Evolutionary conservation across 139 green algal species (phyloP).

Genomic region (Mesotaenium endlicherianum): DNA sequence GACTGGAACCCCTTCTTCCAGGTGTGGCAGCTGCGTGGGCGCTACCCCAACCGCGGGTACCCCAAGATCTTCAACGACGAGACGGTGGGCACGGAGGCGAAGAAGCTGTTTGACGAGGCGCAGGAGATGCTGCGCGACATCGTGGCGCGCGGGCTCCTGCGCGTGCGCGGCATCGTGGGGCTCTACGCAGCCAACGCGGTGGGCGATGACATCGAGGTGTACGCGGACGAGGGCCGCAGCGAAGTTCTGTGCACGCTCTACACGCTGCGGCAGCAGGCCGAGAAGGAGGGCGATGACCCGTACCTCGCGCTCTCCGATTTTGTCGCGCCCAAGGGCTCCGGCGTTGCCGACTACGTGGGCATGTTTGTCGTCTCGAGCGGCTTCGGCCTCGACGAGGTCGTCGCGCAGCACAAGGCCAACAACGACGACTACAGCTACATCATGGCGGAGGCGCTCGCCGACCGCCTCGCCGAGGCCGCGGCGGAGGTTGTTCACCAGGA

Average conservation of each 20-base stretch:
- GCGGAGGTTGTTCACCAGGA: slow-evolving; percentile 91
- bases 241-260: slow-evolving; percentile 52
- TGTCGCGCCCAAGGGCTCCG: slow-evolving; percentile 79
- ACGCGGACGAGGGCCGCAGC: slow-evolving; percentile 59
- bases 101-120: slow-evolving; percentile 95
- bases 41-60: slow-evolving; percentile 98
- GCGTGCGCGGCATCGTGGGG: slow-evolving; percentile 79
- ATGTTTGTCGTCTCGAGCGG: slow-evolving; percentile 83
- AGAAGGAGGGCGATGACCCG: slow-evolving; percentile 76
- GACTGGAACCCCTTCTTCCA: slow-evolving; percentile 99
- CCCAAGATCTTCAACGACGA: slow-evolving; percentile 99
- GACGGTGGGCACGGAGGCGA: slow-evolving; percentile 90
- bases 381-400: slow-evolving; percentile 84
- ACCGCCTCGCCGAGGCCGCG: slow-evolving; percentile 94
- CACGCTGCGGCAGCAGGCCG: slow-evolving; percentile 74
- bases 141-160: slow-evolving; percentile 78
- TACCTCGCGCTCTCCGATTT: slow-evolving; percentile 96
- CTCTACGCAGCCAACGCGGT: slow-evolving; percentile 88
- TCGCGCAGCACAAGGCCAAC: slow-evolving; percentile 70
- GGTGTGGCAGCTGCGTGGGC: slow-evolving; percentile 95
- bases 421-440: slow-evolving; percentile 82
- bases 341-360: slow-evolving; percentile 90
- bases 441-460: slow-evolving; percentile 96
- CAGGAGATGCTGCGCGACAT: slow-evolving; percentile 73
- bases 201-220: slow-evolving; percentile 94